Conservation (phyloP, 805 yeast species). For the Ogataea pilisensis region DNA sequence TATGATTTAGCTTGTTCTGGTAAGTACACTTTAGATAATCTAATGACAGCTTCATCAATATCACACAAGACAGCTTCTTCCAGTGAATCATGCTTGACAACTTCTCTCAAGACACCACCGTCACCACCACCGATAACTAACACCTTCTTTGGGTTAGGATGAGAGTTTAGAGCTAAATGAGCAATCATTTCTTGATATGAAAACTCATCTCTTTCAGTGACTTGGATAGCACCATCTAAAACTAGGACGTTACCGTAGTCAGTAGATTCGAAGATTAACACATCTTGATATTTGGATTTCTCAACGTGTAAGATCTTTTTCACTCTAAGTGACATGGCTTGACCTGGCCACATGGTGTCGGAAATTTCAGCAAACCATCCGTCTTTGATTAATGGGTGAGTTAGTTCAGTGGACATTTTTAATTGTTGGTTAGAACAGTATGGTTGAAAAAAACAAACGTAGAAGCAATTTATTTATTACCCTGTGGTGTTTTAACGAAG, state of each 20-base stretch:
- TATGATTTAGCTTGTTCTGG: conserved; percentile 72
- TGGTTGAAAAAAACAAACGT: no score
- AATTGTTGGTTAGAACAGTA: no score
- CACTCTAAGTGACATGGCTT: conserved; percentile 67
- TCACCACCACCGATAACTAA: conserved; percentile 95
- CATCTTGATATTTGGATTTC: conserved; percentile 74
- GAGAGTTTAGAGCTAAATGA: conserved; percentile 77
- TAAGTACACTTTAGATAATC: conserved; percentile 63
- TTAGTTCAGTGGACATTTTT: conserved; percentile 14
- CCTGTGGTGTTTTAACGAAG: no score
- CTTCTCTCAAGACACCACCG: conserved; percentile 90
- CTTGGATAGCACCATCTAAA: conserved; percentile 85
- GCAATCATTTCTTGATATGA: conserved; percentile 92
- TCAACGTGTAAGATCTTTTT: conserved; percentile 61
- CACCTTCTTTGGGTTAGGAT: conserved; percentile 68
- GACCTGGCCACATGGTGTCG: conserved; percentile 80
- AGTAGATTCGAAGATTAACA: conserved; percentile 69
- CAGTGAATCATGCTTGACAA: conserved; percentile 59
- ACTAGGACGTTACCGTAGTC: conserved; percentile 85
- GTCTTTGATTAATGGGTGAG: conserved; percentile 50
- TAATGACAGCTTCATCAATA: conserved; percentile 80
- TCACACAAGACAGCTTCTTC: conserved; percentile 77
- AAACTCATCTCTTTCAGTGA: conserved; percentile 89
- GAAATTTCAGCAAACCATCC: conserved; percentile 83
- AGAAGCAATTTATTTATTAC: no score